Evolutionary conservation across 1,284 basidiomycete species (phyloP), one percentile per base, ranked within the genome.

Genomic region (Puccinia polysora): DNA sequence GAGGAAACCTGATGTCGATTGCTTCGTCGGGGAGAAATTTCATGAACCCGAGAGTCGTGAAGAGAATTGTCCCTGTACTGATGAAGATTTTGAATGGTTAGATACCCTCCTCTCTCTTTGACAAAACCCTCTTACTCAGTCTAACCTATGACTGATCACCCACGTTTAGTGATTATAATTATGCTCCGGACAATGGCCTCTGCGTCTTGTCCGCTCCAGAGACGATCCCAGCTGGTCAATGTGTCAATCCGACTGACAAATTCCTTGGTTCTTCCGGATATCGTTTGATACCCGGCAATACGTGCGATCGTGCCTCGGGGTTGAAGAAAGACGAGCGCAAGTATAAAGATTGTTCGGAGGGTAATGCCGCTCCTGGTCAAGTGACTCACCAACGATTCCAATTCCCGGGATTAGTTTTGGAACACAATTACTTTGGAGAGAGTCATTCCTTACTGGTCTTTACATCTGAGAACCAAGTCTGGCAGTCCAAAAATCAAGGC

Each of bases 401-500:
- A 59, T 97, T 97, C 82, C 81, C 84, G 0, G 83, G 85, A n/a
- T 78, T 81, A 32, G 84, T 97, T 28, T 80, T 84, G 7, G 90
- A 93, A 77, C 86, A 91, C 76, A 82, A 86, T n/a, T 97, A 94
- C 81, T 93, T 95, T 83, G 84, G 84, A 67, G 83, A 87, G 0
- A 89, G 88, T 0, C 84, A 83, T 68, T 93, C 91, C 0, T 86
- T 97, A 65, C 85, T 98, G 25, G 86, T 91, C 36, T 88, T 91
- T 32, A 83, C 96, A 2, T 79, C 80, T 1, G 90, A 97, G 77
- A 82, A 87, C 73, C 84, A 85, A 0, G 84, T 97, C 68, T 97
- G 90, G 89, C 91, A 96, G 82, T 96, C 92, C 0, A 85, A 85
- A 77, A 97, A 94, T 79, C 94, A 98, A 80, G 95, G 95, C 0